phyloP scores from a whole-genome alignment of 2,329 filamentous ascomycete genomes.

The Sarocladiaceae sp. region DNA sequence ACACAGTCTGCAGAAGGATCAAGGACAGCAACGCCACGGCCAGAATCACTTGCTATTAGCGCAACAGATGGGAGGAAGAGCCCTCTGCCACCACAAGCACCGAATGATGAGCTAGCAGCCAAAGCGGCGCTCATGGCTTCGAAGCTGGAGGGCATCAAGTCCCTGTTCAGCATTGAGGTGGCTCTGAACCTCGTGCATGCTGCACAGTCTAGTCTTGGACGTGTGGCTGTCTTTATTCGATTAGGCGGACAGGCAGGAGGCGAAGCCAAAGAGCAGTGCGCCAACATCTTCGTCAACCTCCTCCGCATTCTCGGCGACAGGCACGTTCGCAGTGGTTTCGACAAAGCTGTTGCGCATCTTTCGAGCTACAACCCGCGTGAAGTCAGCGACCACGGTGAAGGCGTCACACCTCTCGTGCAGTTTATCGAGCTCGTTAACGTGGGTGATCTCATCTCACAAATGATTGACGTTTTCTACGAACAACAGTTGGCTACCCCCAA shows the following conservation, averaged over 20 bases:
- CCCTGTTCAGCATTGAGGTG: slow-evolving; percentile 93
- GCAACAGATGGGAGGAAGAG: slow-evolving; percentile 35
- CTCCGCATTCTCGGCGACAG: slow-evolving; percentile 79
- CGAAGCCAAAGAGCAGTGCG: slow-evolving; percentile 83
- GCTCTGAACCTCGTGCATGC: slow-evolving; percentile 84
- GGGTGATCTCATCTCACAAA: slow-evolving; percentile 94
- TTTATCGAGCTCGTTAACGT: slow-evolving; percentile 98
- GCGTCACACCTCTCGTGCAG: slow-evolving; percentile 86
- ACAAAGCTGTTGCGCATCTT: slow-evolving; percentile 86
- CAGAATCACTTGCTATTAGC: slow-evolving; percentile 43
- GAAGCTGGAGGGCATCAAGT: slow-evolving; percentile 88
- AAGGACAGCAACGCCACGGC: slow-evolving; percentile 29
- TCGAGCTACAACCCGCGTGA: slow-evolving; percentile 88
- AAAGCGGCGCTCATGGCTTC: slow-evolving; percentile 98
- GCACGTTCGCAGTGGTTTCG: slow-evolving; percentile 90
- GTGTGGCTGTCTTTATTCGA: slow-evolving; percentile 76
- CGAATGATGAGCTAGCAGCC: slow-evolving; percentile 86
- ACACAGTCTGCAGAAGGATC: slow-evolving; percentile 22
- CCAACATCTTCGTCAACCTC: slow-evolving; percentile 80
- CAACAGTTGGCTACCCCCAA: slow-evolving; percentile 83
- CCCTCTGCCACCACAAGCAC: slow-evolving; percentile 57
- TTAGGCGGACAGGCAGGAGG: slow-evolving; percentile 76
- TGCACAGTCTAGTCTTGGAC: slow-evolving; percentile 82
- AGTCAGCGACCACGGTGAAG: slow-evolving; percentile 65
- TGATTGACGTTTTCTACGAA: slow-evolving; percentile 98